phyloP scores from a whole-genome alignment of 2,329 filamentous ascomycete species.

The Phoma sp. region DNA sequence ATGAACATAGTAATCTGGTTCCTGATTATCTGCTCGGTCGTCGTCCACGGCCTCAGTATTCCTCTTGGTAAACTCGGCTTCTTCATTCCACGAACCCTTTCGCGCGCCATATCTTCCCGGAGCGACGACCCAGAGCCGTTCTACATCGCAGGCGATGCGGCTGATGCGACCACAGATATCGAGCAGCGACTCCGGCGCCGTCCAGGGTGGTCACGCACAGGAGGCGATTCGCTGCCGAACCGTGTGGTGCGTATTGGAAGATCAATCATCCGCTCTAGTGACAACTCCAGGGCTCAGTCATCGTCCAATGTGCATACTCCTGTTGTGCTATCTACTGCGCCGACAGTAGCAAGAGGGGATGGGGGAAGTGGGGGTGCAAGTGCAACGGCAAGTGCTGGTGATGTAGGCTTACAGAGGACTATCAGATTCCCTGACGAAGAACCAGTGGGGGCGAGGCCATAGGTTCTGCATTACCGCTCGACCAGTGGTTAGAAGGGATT shows the following conservation, averaged over 20 bases:
- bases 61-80: conserved; percentile 72
- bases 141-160: conserved; percentile 30
- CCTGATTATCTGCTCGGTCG: conserved; percentile 80
- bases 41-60: conserved; percentile 83
- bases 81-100: conserved; percentile 70
- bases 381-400: not conserved
- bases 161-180: conserved; percentile 27
- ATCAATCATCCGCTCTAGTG: conserved; percentile 38
- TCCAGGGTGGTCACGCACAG: conserved; percentile 29
- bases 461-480: no score
- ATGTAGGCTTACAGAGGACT: conserved; percentile 26
- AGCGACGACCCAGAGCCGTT: conserved; percentile 36
- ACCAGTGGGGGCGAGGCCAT: not conserved
- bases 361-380: not conserved
- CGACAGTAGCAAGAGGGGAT: conserved; percentile 15
- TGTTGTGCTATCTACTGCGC: conserved; percentile 10
- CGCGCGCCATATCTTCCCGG: conserved; percentile 51
- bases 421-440: conserved; percentile 43
- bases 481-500: no score
- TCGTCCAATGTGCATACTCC: conserved; percentile 16
- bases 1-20: conserved; percentile 85
- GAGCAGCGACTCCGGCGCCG: conserved; percentile 36
- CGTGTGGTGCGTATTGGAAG: conserved; percentile 47
- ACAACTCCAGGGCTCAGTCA: conserved; percentile 16
- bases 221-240: conserved; percentile 33